These are phyloP conservation scores for Penicillium nucicola DNA, from an alignment of 495 filamentous ascomycete genomes.

Conservation along the genomic window DNA sequence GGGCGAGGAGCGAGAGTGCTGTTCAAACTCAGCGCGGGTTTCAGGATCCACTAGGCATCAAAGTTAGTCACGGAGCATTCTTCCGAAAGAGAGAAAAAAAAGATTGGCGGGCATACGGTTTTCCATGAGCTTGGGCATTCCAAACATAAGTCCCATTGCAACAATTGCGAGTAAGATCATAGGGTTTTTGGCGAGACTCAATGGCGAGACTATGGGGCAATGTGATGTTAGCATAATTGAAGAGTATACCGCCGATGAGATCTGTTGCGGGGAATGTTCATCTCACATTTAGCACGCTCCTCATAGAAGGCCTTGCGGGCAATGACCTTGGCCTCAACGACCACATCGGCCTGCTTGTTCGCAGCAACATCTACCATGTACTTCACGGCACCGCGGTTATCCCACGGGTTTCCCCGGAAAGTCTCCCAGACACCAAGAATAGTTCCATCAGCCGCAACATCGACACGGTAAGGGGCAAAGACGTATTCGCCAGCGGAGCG, in stretches of 20 bases:
- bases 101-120: conserved; percentile 69
- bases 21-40: conserved; percentile 86
- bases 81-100: conserved; percentile 2
- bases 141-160: conserved; percentile 74
- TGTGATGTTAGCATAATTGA: background rate
- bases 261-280: background rate
- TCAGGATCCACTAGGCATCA: conserved; percentile 80
- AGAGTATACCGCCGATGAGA: background rate
- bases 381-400: conserved; percentile 68
- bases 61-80: background rate
- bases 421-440: conserved; percentile 73
- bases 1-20: conserved; percentile 74
- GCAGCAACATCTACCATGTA: conserved; percentile 24
- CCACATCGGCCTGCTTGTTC: conserved; percentile 23
- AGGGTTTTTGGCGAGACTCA: conserved; percentile 82
- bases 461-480: conserved; percentile 74
- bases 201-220: conserved; percentile 43
- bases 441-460: conserved; percentile 53
- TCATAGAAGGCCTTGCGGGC: conserved; percentile 69
- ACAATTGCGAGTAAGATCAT: conserved; percentile 91
- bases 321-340: conserved; percentile 59
- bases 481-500: conserved; percentile 60
- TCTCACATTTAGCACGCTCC: conserved; percentile 70
- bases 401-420: conserved; percentile 84
- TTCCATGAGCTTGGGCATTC: conserved; percentile 90